Evolutionary conservation across 2,329 filamentous ascomycete species (phyloP), one percentile per base, ranked within the genome.

Genomic region (Mariannaea sp.): DNA sequence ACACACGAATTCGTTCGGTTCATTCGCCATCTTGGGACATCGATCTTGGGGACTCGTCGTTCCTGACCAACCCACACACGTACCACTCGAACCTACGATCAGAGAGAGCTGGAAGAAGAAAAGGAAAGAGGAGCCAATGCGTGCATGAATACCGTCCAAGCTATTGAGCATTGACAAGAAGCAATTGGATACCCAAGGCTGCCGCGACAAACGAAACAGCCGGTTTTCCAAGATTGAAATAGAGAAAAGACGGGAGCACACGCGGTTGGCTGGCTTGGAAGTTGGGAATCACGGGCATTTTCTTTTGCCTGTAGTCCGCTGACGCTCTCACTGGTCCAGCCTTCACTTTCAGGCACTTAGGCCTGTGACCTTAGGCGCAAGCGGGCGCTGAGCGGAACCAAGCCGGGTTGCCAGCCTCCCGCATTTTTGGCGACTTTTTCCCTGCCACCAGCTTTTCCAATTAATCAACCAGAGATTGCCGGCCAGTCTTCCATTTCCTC

Each of bases 401-500:
- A 44, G 33, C 14, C 33, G 14, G 57, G 53, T 55, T 54, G 48
- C 60, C 58, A 58, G 61, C 63, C 64, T 59, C 56, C 51, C 55
- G 41, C 42, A 51, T 55, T 57, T 59, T 59, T 42, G 53, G 29
- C 56, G 47, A 19, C 56, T 54, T 62, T 53, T 62, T 53, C 49
- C 33, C 60, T 64, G 66, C 67, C 67, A 69, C 67, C 67, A 65
- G 40, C 53, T 61, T 69, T 69, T 69, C 59, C 65, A 16, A 62
- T 66, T 65, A 65, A 60, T 68, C 66, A 63, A 60, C n/a, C 33
- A 36, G 19, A n/a, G 33, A 36, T 36, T 36, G 64, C 58, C 54
- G 53, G 44, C 58, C 59, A 52, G 48, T 46, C 61, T 55, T 55
- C 58, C 40, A 38, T 22, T 30, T 29, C 36, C 42, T 47, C 36